Conservation (phyloP, 805 yeast species). For the Yarrowia keelungensis region DNA sequence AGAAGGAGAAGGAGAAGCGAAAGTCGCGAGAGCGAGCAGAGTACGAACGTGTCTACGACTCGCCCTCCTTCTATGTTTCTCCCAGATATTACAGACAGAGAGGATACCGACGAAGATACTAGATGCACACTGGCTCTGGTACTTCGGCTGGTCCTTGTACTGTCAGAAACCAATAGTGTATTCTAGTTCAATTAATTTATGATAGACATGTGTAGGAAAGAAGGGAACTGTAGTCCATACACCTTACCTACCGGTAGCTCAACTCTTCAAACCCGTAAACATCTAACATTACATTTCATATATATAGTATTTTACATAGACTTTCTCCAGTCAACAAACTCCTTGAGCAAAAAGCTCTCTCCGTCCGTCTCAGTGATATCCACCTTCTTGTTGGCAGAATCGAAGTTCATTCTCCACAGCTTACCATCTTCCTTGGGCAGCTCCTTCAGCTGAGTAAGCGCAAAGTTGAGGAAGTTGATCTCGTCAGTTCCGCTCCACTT, state of each 20-base stretch:
- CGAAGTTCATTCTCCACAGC: conserved; percentile 30
- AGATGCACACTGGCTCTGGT: neutral
- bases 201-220: neutral
- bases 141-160: no score
- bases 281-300: no score
- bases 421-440: conserved; percentile 60
- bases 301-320: neutral
- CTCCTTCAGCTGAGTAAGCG: conserved; percentile 73
- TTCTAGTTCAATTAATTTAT: conserved; percentile 24
- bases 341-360: conserved; percentile 54
- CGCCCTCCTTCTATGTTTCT: conserved; percentile 21
- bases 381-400: conserved; percentile 7
- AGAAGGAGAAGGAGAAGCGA: conserved; percentile 1
- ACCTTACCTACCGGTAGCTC: no score
- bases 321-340: conserved; percentile 63
- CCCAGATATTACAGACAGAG: conserved; percentile 36
- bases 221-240: neutral
- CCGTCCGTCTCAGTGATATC: conserved; percentile 51
- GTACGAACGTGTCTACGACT: conserved; percentile 6
- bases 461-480: conserved; percentile 83
- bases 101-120: neutral
- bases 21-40: conserved; percentile 8
- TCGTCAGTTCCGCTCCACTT: conserved; percentile 77
- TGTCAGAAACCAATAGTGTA: neutral
- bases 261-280: no score